Conservation (phyloP, 805 yeast genomes). For the Schizosaccharomyces japonicus region DNA sequence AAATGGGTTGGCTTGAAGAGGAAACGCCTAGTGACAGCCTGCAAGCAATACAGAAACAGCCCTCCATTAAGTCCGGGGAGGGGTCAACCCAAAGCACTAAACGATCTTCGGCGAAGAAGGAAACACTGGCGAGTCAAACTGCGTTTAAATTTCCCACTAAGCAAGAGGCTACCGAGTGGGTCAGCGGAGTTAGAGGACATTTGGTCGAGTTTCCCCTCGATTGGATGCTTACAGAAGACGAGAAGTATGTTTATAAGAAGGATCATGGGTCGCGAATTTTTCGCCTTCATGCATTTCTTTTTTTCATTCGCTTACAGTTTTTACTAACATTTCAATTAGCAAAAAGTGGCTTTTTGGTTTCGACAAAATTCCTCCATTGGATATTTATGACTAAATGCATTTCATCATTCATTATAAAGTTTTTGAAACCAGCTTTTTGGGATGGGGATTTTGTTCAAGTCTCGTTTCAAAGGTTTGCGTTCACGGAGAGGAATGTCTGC, state of each 20-base stretch:
- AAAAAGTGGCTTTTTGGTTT: slow-evolving; percentile 80
- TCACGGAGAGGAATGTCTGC: slow-evolving; percentile 56
- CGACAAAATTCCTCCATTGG: slow-evolving; percentile 85
- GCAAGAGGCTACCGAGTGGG: slow-evolving; percentile 49
- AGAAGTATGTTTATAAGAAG: too few relatives aligned
- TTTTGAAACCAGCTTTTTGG: neutral
- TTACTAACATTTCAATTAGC: too few relatives aligned
- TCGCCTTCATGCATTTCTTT: too few relatives aligned
- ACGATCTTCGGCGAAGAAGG: too few relatives aligned
- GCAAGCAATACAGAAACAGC: neutral
- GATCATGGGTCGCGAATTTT: too few relatives aligned
- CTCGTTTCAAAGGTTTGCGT: slow-evolving; percentile 36
- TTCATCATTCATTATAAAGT: neutral
- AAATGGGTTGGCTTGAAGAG: neutral
- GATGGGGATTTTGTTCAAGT: slow-evolving; percentile 13
- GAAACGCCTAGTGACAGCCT: neutral
- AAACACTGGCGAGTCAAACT: slow-evolving; percentile 17
- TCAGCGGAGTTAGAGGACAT: slow-evolving; percentile 60
- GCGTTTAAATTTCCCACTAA: slow-evolving; percentile 33
- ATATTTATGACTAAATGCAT: slow-evolving; percentile 47
- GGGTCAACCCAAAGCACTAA: neutral
- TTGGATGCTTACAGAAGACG: slow-evolving; percentile 73
- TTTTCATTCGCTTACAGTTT: too few relatives aligned
- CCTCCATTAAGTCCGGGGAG: neutral
- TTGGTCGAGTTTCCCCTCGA: slow-evolving; percentile 77